Evolutionary conservation across 495 filamentous ascomycete genomes (phyloP), one percentile per base, ranked within the genome.

Genomic region (Chaetomium tenue): DNA sequence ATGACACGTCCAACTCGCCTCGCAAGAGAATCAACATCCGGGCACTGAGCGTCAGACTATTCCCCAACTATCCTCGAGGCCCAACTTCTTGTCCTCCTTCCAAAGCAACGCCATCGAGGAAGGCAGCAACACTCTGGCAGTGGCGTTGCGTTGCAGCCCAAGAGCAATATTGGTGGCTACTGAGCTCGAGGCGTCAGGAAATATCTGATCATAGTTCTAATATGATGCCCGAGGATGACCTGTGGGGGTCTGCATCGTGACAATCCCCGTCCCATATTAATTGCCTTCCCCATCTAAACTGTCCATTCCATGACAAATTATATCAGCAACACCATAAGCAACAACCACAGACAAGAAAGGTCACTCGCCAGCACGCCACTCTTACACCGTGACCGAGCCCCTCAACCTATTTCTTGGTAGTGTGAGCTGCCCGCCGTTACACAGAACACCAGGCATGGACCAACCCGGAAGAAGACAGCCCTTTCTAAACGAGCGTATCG

Each of bases 381-480:
- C 47, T 48, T 16, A 18, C 37, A 13, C 28, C 16, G 16, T 20
- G 26, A 37, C 33, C 8, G 25, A 57, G 18, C 16, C 18, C 13
- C 51, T 30, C 22, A 42, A 33, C 25, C 37, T 16, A 26, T 20
- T 25, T 15, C 12, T 12, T 40, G 20, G 18, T 42, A 15, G 58
- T 37, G 44, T 44, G 48, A 23, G 33, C 39, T 16, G 22, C 48
- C 47, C 48, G 22, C 60, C 51, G 60, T 62, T 46, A 62, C 60
- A 62, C 60, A 62, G 51, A 0, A 42, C 30, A n/a, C 50, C 51
- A 39, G 51, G 26, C 50, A 16, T 16, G n/a, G 33, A n/a, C 48
- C 50, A 62, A 33, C 60, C 28, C 12, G 56, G 56, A 28, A 16
- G 37, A 12, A 56, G 13, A 9, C 37, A 18, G 25, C 33, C 30